Percentiles rank a stretch among this genome's conserved stretches.
These are phyloP conservation scores for Thermomyces lanuginosus DNA, from an alignment of 2,329 filamentous ascomycete species.

Conservation along the genomic window DNA sequence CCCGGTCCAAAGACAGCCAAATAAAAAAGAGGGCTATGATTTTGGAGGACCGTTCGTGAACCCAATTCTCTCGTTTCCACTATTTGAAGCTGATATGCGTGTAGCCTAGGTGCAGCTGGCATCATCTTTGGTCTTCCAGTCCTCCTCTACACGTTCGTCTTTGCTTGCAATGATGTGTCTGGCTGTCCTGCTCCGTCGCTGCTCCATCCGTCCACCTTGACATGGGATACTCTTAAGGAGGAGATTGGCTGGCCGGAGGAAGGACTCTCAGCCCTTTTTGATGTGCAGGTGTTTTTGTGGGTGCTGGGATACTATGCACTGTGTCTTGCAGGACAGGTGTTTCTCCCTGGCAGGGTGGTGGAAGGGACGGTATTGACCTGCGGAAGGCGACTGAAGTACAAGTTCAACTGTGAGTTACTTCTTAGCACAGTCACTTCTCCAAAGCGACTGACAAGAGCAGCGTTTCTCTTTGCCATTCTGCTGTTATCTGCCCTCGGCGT, in stretches of 20 bases:
- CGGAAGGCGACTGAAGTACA: conserved; percentile 64
- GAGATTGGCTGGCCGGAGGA: conserved; percentile 68
- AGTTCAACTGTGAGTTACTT: conserved; percentile 49
- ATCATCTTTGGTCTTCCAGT: conserved; percentile 70
- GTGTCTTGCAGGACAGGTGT: conserved; percentile 55
- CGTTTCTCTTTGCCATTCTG: conserved; percentile 57
- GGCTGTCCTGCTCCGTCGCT: conserved; percentile 79
- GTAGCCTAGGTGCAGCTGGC: conserved; percentile 55
- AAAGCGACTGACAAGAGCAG: conserved; percentile 26
- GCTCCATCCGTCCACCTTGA: conserved; percentile 54
- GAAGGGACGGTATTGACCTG: conserved; percentile 54
- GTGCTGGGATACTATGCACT: conserved; percentile 63
- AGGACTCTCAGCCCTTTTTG: conserved; percentile 55
- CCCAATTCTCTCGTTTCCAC: not conserved
- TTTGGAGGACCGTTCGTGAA: conserved; percentile 31
- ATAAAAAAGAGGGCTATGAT: conserved; percentile 32
- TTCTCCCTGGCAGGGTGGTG: conserved; percentile 57
- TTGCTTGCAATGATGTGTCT: conserved; percentile 81
- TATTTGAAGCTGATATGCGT: conserved; percentile 6
- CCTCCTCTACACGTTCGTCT: conserved; percentile 61
- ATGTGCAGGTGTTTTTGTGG: conserved; percentile 51
- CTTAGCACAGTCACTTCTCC: not conserved
- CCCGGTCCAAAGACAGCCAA: conserved; percentile 20
- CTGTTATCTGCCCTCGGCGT: conserved; percentile 55
- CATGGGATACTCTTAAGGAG: conserved; percentile 53